Conservation (phyloP, 1,284 basidiomycete genomes). For the Afroboletus lepidellus region DNA sequence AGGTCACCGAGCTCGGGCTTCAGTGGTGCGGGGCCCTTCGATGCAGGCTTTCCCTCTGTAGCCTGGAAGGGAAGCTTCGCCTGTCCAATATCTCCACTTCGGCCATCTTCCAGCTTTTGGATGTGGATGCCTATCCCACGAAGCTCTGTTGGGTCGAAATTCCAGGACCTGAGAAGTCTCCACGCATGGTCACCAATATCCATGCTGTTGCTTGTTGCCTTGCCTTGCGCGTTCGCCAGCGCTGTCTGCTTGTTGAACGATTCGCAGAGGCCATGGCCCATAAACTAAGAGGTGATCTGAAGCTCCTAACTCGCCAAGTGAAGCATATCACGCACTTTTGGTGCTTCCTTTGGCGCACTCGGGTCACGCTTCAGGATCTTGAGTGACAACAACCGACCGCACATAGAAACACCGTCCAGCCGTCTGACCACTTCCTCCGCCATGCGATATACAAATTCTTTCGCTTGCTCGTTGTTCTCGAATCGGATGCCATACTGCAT, state of each 20-base stretch:
- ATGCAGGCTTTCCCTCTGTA: constrained; percentile 7
- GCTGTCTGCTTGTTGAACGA: constrained; percentile 74
- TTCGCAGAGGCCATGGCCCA: constrained; percentile 91
- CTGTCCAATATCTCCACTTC: constrained; percentile 41
- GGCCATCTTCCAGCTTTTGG: constrained; percentile 74
- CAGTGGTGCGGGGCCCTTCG: background rate
- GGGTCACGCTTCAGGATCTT: constrained; percentile 90
- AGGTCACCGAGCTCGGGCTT: background rate
- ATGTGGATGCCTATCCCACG: constrained; percentile 93
- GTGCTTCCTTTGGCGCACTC: constrained; percentile 86
- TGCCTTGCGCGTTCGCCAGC: constrained; percentile 57
- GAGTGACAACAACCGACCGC: constrained; percentile 74
- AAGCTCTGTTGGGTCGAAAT: constrained; percentile 81
- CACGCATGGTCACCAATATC: constrained; percentile 80
- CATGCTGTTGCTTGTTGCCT: constrained; percentile 70
- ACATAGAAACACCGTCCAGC: constrained; percentile 63
- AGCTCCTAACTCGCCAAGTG: background rate
- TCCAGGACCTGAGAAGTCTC: constrained; percentile 70
- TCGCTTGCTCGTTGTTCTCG: constrained; percentile 75
- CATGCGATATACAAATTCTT: constrained; percentile 74
- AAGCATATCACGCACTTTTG: constrained; percentile 62
- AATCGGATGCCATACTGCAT: constrained; percentile 93
- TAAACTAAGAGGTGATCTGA: constrained; percentile 56
- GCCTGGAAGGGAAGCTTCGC: constrained; percentile 52
- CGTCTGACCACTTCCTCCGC: constrained; percentile 74